Conservation (phyloP, 257 asterid species). For the Solanum bukasovii region DNA sequence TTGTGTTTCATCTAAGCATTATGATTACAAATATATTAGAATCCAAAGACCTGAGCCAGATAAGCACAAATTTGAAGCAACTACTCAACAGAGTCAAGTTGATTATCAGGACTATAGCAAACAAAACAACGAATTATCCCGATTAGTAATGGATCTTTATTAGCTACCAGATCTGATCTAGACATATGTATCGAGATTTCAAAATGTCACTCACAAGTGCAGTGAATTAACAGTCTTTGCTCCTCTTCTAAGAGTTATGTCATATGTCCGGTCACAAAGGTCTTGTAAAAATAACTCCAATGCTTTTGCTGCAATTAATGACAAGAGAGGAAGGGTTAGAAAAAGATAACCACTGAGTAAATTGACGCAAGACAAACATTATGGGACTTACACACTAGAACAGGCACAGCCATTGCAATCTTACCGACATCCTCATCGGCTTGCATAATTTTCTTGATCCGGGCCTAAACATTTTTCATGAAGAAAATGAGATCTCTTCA, state of each 20-base stretch:
- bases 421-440: conserved; percentile 98
- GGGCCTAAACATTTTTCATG: conserved; percentile 41
- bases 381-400: conserved; percentile 69
- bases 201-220: conserved; percentile 63
- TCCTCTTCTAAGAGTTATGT: conserved; percentile 84
- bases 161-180: neutral
- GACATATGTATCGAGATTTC: neutral
- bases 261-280: conserved; percentile 96
- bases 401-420: conserved; percentile 95
- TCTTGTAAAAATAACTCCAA: conserved; percentile 95
- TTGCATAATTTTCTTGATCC: conserved; percentile 93
- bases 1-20: neutral
- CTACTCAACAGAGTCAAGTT: neutral
- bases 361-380: neutral
- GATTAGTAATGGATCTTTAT: neutral
- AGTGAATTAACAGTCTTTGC: conserved; percentile 87
- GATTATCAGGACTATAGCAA: neutral
- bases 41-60: neutral
- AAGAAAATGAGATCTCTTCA: neutral
- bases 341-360: neutral
- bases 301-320: conserved; percentile 72
- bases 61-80: neutral
- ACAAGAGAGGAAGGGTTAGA: neutral
- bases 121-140: neutral
- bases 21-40: neutral